Conservation (phyloP, 306 rosid species). For the Rosa chinensis region DNA sequence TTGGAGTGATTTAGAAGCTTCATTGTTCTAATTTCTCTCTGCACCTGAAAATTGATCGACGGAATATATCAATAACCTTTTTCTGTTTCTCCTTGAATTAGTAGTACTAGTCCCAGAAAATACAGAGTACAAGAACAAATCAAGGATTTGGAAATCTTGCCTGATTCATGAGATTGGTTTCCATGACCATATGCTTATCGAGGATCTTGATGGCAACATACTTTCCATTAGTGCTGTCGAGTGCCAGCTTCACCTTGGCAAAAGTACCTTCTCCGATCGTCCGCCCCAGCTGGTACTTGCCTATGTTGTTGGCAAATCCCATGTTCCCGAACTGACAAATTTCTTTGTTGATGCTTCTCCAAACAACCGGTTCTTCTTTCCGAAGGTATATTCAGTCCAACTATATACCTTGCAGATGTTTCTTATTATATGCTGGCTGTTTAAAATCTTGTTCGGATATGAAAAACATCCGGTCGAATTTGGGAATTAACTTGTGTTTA, state of each 20-base stretch:
- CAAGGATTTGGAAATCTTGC: constrained; percentile 27
- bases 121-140: neutral
- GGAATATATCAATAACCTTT: neutral
- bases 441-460: neutral
- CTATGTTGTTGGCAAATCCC: constrained; percentile 52
- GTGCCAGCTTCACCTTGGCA: constrained; percentile 74
- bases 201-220: constrained; percentile 68
- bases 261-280: constrained; percentile 82
- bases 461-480: neutral
- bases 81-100: neutral
- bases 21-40: constrained; percentile 84
- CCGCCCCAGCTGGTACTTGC: constrained; percentile 57
- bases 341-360: neutral
- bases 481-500: neutral
- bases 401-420: constrained; percentile 2
- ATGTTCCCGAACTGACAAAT: constrained; percentile 18
- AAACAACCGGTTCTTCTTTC: neutral
- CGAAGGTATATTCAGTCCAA: neutral
- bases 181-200: constrained; percentile 67
- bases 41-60: constrained; percentile 51
- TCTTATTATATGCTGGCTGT: neutral
- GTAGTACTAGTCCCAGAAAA: neutral
- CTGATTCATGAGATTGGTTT: constrained; percentile 62
- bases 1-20: constrained; percentile 73
- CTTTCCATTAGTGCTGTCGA: constrained; percentile 42